These are phyloP conservation scores for Pestalotiopsis sp. DNA, from an alignment of 2,329 filamentous ascomycete species.

Conservation along the genomic window DNA sequence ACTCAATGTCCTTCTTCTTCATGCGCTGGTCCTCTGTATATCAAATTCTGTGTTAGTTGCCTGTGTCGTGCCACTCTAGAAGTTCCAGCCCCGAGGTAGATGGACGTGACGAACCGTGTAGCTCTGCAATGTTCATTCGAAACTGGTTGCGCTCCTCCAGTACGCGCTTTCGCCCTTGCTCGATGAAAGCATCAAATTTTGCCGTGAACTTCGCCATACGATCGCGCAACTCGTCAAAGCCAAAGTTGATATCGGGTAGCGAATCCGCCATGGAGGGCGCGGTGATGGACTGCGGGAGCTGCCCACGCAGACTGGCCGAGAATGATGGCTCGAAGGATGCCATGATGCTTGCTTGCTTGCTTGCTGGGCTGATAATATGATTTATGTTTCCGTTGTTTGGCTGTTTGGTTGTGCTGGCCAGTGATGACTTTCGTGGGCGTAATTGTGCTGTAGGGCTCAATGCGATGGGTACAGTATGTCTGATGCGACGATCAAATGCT, in stretches of 20 bases:
- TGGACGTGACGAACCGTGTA: constrained; percentile 68
- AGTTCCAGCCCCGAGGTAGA: constrained; percentile 8
- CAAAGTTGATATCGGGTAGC: constrained; percentile 90
- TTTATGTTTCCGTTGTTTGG: not conserved
- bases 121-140: constrained; percentile 83
- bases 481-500: not conserved
- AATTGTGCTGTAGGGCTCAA: not conserved
- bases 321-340: constrained; percentile 70
- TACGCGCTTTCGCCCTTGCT: constrained; percentile 84
- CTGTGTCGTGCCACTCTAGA: not conserved
- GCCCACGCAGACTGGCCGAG: constrained; percentile 63
- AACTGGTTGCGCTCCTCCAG: constrained; percentile 94
- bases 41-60: not conserved
- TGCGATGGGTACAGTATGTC: not conserved
- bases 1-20: constrained; percentile 86
- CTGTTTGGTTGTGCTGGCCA: not conserved
- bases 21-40: constrained; percentile 83
- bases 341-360: constrained; percentile 39
- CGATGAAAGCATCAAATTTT: constrained; percentile 92
- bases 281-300: constrained; percentile 56
- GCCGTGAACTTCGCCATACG: constrained; percentile 92
- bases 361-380: not conserved
- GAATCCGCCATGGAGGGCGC: constrained; percentile 73
- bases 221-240: constrained; percentile 92
- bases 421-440: not conserved